These are phyloP conservation scores for Chlorophyllum brunneum DNA, from an alignment of 768 basidiomycete genomes.

Conservation along the genomic window DNA sequence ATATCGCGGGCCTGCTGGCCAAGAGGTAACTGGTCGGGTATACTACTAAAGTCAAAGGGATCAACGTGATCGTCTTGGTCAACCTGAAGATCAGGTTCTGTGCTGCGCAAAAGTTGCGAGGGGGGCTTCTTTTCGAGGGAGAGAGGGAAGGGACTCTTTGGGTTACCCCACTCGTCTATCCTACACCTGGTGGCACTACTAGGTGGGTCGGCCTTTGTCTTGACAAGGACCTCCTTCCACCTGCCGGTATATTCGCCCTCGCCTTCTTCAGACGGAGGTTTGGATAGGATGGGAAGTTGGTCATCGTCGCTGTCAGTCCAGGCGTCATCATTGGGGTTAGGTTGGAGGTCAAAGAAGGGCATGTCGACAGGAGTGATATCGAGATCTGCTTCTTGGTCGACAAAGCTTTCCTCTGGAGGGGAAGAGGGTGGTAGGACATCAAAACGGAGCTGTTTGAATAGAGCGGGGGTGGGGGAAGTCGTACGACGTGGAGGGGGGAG, in stretches of 20 bases:
- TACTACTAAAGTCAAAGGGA: conserved; percentile 2
- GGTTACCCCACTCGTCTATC: conserved; percentile 62
- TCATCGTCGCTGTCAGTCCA: conserved; percentile 38
- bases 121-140: conserved; percentile 12
- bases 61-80: conserved; percentile 8
- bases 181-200: conserved; percentile 48
- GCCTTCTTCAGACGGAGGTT: conserved; percentile 27
- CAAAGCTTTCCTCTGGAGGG: conserved; percentile 7
- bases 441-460: conserved; percentile 2
- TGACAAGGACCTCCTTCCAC: conserved; percentile 52
- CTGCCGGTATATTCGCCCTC: conserved; percentile 68
- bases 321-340: conserved; percentile 21
- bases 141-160: conserved; percentile 62
- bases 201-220: conserved; percentile 64
- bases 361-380: conserved; percentile 23
- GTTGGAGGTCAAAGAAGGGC: conserved; percentile 26
- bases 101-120: conserved; percentile 18
- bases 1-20: neutral
- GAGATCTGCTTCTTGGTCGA: conserved; percentile 13
- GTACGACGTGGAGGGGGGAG: conserved; percentile 21
- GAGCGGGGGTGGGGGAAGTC: conserved; percentile 1
- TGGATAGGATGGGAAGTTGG: conserved; percentile 5
- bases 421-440: conserved; percentile 19
- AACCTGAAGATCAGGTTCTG: conserved; percentile 18
- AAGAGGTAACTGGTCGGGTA: neutral